Percentiles rank a stretch among this genome's conserved stretches.
These are phyloP conservation scores for Fusarium albidum DNA, from an alignment of 2,329 filamentous ascomycete species.

Conservation along the genomic window DNA sequence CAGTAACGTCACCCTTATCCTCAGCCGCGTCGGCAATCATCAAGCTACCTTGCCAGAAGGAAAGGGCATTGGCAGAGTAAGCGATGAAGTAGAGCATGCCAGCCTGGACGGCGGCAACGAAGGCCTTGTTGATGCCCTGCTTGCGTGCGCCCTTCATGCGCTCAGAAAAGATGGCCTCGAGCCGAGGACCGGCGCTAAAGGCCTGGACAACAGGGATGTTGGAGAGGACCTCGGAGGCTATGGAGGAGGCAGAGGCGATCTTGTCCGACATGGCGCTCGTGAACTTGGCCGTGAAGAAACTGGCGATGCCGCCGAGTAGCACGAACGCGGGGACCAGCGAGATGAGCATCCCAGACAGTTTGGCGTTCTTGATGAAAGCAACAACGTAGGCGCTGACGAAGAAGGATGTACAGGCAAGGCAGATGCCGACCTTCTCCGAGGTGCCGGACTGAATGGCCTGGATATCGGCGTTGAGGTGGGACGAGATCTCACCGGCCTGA, in stretches of 20 bases:
- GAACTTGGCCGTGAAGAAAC: constrained; percentile 62
- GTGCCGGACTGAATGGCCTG: constrained; percentile 73
- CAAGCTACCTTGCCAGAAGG: constrained; percentile 72
- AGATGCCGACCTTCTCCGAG: constrained; percentile 74
- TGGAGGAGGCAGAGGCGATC: constrained; percentile 66
- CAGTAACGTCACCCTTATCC: constrained; percentile 45
- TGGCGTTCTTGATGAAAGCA: constrained; percentile 70
- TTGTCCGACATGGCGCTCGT: constrained; percentile 58
- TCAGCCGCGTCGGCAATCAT: constrained; percentile 53
- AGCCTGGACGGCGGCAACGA: constrained; percentile 64
- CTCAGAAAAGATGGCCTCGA: constrained; percentile 67
- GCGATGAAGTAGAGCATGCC: constrained; percentile 73
- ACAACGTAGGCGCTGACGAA: constrained; percentile 74
- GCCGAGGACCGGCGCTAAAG: constrained; percentile 65
- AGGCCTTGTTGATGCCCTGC: constrained; percentile 66
- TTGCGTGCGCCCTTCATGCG: constrained; percentile 59
- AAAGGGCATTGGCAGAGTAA: constrained; percentile 71
- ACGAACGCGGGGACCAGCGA: constrained; percentile 70
- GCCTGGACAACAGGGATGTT: constrained; percentile 70
- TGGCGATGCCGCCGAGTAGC: constrained; percentile 64
- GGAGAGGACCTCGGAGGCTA: constrained; percentile 68
- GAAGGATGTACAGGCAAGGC: constrained; percentile 68
- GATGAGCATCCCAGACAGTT: constrained; percentile 70
- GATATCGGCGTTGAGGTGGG: constrained; percentile 71
- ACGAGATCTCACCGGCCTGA: constrained; percentile 68